phyloP scores from a whole-genome alignment of 2,329 filamentous ascomycete species.

The Chrysosporium keratinophilum region DNA sequence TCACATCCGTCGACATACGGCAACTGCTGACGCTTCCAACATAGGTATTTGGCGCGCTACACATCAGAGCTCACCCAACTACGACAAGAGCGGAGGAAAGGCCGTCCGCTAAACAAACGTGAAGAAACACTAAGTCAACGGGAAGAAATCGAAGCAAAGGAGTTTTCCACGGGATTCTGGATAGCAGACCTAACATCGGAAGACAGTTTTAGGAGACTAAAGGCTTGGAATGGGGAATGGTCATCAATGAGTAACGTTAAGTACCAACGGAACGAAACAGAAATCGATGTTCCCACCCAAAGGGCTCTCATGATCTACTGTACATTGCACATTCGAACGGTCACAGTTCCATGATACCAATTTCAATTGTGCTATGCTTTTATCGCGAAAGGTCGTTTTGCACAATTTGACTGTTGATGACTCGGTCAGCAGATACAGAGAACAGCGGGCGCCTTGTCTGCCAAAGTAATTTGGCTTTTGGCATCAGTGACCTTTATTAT shows the following conservation, averaged over 20 bases:
- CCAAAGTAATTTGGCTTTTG: no score
- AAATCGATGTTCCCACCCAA: slow-evolving; percentile 71
- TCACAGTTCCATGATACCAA: not conserved
- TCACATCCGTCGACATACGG: not conserved
- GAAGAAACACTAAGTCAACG: slow-evolving; percentile 69
- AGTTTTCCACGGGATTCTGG: slow-evolving; percentile 71
- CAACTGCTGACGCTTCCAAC: not conserved
- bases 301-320: slow-evolving; percentile 40
- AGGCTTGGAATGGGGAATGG: slow-evolving; percentile 77
- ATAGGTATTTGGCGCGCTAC: slow-evolving; percentile 31
- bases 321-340: not conserved
- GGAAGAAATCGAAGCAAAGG: slow-evolving; percentile 60
- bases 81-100: slow-evolving; percentile 60
- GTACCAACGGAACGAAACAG: slow-evolving; percentile 52
- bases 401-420: no score
- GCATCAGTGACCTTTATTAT: no score
- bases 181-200: slow-evolving; percentile 64
- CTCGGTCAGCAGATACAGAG: no score
- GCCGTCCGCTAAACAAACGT: slow-evolving; percentile 63
- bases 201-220: slow-evolving; percentile 55
- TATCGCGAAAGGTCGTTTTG: no score
- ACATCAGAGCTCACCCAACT: slow-evolving; percentile 30
- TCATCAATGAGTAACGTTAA: slow-evolving; percentile 61
- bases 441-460: no score
- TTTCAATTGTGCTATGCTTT: no score